phyloP scores from a whole-genome alignment of 129 eudicot genomes.

The Chrysanthemum makinoi region DNA sequence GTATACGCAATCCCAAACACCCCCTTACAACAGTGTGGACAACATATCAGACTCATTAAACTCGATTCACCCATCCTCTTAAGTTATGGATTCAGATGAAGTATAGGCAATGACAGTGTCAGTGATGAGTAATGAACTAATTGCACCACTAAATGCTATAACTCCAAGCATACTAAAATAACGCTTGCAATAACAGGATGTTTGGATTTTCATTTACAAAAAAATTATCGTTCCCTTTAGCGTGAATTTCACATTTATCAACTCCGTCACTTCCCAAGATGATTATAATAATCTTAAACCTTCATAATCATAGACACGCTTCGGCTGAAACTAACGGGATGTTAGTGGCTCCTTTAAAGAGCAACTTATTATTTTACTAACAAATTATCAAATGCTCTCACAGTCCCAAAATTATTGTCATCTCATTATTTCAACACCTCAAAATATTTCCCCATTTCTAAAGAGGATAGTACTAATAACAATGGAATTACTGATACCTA shows the following conservation, averaged over 20 bases:
- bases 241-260: too few species aligned
- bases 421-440: too few species aligned
- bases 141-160: slow-evolving; percentile 14
- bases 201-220: too few species aligned
- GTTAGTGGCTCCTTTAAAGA: too few species aligned
- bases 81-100: neutral
- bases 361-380: too few species aligned
- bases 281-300: neutral
- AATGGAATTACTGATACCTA: too few species aligned
- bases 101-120: neutral
- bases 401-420: too few species aligned
- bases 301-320: neutral
- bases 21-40: neutral
- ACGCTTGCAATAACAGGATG: too few species aligned
- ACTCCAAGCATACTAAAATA: neutral
- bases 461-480: too few species aligned
- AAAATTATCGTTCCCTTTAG: too few species aligned
- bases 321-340: neutral
- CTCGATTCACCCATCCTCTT: neutral
- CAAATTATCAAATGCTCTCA: too few species aligned
- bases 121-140: slow-evolving; percentile 1
- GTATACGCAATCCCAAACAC: neutral
- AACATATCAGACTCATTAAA: neutral
- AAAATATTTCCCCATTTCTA: too few species aligned
- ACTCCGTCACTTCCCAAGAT: neutral